Evolutionary conservation across 2,329 filamentous ascomycete species (phyloP).

Genomic region (Cercospora canescens): DNA sequence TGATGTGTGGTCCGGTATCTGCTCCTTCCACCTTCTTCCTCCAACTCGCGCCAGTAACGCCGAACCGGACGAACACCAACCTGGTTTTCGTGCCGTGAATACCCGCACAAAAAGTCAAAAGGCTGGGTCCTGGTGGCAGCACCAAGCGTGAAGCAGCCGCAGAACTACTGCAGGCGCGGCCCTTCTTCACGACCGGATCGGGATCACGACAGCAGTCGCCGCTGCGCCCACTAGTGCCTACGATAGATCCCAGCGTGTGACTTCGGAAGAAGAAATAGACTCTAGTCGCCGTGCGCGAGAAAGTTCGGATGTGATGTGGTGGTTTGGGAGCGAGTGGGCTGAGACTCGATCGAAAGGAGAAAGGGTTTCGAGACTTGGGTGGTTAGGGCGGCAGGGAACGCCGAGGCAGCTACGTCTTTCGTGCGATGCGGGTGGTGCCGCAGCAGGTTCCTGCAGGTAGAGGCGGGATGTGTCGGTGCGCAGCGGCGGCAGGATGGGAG

Average conservation of each 20-base stretch:
- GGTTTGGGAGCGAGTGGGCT: neutral
- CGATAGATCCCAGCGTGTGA: neutral
- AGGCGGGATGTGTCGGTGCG: neutral
- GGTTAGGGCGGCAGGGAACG: neutral
- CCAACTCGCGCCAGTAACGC: neutral
- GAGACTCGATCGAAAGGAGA: neutral
- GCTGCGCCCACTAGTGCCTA: neutral
- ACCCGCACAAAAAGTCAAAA: neutral
- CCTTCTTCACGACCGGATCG: neutral
- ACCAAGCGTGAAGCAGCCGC: neutral
- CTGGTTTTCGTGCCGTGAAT: neutral
- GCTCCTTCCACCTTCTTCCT: neutral
- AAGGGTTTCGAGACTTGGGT: neutral
- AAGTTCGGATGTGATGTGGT: neutral
- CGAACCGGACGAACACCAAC: neutral
- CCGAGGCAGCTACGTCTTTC: neutral
- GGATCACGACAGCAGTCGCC: neutral
- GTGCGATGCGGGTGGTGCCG: neutral
- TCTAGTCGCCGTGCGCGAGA: neutral
- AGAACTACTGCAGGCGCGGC: neutral
- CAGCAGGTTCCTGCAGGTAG: neutral
- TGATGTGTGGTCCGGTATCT: neutral
- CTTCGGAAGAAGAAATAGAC: neutral
- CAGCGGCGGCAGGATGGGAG: neutral
- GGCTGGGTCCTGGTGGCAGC: neutral